These are phyloP conservation scores for Aspergillus latus DNA, from an alignment of 2,329 filamentous ascomycete species.

Conservation along the genomic window DNA sequence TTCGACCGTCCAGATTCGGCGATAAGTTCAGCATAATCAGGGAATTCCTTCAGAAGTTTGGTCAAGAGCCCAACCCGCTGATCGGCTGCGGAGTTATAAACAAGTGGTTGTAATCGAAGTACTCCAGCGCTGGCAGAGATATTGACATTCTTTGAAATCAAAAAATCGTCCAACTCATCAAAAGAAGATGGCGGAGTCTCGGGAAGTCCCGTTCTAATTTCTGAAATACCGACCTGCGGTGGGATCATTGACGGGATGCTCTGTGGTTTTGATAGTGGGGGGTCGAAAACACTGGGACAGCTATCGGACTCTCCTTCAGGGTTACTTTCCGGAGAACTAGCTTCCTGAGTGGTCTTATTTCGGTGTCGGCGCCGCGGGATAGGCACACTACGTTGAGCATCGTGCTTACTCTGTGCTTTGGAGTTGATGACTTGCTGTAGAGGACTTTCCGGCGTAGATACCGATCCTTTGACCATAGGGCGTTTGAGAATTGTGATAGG, in stretches of 20 bases:
- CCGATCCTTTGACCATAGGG: neutral
- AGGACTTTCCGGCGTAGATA: constrained; percentile 2
- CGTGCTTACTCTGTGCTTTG: neutral
- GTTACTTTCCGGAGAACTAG: constrained; percentile 28
- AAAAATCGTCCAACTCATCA: constrained; percentile 29
- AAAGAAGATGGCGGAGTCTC: constrained; percentile 40
- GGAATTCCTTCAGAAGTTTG: constrained; percentile 35
- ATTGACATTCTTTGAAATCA: constrained; percentile 18
- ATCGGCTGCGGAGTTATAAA: constrained; percentile 30
- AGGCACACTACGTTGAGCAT: constrained; percentile 7
- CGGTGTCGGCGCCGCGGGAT: neutral
- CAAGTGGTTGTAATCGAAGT: constrained; percentile 21
- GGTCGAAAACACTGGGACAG: constrained; percentile 33
- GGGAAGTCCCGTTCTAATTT: constrained; percentile 13
- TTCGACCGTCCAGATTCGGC: constrained; percentile 27
- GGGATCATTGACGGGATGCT: constrained; percentile 27
- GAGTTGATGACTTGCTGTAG: constrained; percentile 11
- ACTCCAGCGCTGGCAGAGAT: constrained; percentile 13
- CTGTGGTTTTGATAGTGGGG: constrained; percentile 20
- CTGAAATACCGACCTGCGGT: constrained; percentile 25
- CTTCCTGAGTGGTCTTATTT: constrained; percentile 13
- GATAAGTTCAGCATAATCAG: constrained; percentile 33
- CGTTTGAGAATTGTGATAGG: neutral
- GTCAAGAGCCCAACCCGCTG: constrained; percentile 32
- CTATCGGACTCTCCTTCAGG: constrained; percentile 33